These are phyloP conservation scores for Hymenoscyphus linearis DNA, from an alignment of 2,329 filamentous ascomycete genomes.

Conservation along the genomic window DNA sequence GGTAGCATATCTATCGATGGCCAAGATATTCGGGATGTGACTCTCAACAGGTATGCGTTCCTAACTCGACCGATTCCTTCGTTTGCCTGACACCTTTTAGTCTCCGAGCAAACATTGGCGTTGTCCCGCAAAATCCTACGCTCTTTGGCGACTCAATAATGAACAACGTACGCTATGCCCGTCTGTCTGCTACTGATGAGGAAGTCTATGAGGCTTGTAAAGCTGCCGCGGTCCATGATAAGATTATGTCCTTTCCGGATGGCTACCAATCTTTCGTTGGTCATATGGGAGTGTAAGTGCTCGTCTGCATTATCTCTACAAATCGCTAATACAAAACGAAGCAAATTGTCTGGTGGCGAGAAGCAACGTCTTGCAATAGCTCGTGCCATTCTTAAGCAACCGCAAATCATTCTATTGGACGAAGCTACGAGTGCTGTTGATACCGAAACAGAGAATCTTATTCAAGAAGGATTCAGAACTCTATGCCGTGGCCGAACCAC, in stretches of 20 bases:
- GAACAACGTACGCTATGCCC: constrained; percentile 31
- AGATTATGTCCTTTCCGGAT: constrained; percentile 50
- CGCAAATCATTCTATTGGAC: constrained; percentile 86
- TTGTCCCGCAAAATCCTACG: constrained; percentile 54
- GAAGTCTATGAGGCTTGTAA: constrained; percentile 44
- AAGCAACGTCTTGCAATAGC: constrained; percentile 85
- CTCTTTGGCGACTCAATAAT: constrained; percentile 49
- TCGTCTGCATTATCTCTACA: background rate
- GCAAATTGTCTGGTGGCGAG: constrained; percentile 82
- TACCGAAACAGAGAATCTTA: constrained; percentile 88
- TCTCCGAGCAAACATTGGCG: constrained; percentile 41
- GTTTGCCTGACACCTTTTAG: constrained; percentile 12
- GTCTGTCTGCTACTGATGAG: constrained; percentile 25
- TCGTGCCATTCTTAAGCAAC: constrained; percentile 84
- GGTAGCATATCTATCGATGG: constrained; percentile 36
- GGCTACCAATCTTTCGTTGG: constrained; percentile 43
- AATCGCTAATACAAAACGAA: constrained; percentile 53
- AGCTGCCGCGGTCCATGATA: constrained; percentile 54
- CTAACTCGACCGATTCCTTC: constrained; percentile 37
- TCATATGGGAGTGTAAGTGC: constrained; percentile 44
- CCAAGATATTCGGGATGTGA: constrained; percentile 33
- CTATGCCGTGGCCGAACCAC: constrained; percentile 46
- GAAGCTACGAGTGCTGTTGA: constrained; percentile 93
- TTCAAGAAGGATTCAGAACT: constrained; percentile 58
- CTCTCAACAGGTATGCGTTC: constrained; percentile 45